These are phyloP conservation scores for Xylaria sp. DNA, from an alignment of 2,329 filamentous ascomycete genomes.

Conservation along the genomic window DNA sequence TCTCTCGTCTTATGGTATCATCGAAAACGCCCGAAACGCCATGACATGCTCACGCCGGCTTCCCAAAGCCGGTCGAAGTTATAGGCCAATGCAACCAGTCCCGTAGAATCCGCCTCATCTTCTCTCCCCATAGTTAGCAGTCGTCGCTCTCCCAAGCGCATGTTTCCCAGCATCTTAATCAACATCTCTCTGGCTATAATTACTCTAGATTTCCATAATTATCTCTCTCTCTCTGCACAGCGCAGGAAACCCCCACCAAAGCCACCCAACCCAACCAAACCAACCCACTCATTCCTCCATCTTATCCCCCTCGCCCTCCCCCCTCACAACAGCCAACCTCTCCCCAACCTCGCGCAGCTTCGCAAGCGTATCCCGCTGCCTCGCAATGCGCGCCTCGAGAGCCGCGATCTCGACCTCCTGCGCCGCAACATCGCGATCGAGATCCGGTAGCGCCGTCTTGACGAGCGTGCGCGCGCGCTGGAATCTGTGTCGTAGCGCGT, in stretches of 20 bases:
- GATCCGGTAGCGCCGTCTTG: slow-evolving; percentile 71
- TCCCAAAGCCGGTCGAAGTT: background rate
- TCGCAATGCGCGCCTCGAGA: slow-evolving; percentile 71
- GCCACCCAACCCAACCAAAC: background rate
- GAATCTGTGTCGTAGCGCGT: slow-evolving; percentile 83
- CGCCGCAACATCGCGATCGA: slow-evolving; percentile 72
- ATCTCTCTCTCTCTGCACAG: background rate
- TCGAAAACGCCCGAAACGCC: slow-evolving; percentile 24
- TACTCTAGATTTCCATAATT: background rate
- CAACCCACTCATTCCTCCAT: slow-evolving; percentile 54
- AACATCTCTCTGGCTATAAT: background rate
- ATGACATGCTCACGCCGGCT: background rate
- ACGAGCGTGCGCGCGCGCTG: slow-evolving; percentile 78
- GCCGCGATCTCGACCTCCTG: slow-evolving; percentile 77
- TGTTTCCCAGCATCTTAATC: background rate
- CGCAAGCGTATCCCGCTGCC: slow-evolving; percentile 70
- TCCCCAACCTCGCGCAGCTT: slow-evolving; percentile 64
- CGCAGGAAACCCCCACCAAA: too few relatives aligned
- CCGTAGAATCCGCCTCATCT: background rate
- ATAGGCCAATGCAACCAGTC: background rate
- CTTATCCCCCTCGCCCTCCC: slow-evolving; percentile 49
- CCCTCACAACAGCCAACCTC: slow-evolving; percentile 50
- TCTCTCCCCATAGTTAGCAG: background rate
- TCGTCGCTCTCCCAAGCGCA: background rate
- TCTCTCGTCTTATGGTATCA: slow-evolving; percentile 26